Percentiles rank a stretch among this genome's conserved stretches.
phyloP scores from a whole-genome alignment of 2,329 filamentous ascomycete genomes.

The Hypoxylon sp. region DNA sequence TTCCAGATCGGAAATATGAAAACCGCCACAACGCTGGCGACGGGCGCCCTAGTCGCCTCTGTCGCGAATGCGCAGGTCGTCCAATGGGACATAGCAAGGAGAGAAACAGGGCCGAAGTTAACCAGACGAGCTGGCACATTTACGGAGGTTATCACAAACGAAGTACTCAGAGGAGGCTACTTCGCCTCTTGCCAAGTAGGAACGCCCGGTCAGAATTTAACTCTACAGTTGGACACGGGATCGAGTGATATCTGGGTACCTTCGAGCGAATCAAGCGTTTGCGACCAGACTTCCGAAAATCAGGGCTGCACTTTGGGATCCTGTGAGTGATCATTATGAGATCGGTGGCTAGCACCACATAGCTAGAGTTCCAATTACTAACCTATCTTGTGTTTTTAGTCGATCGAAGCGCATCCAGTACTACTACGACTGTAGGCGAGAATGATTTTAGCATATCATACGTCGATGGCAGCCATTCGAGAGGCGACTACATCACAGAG shows the following conservation, averaged over 20 bases:
- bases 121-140: conserved; percentile 58
- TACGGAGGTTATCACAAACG: conserved; percentile 62
- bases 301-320: conserved; percentile 61
- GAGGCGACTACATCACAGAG: conserved; percentile 72
- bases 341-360: neutral
- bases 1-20: conserved; percentile 47
- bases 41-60: conserved; percentile 51
- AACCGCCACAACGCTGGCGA: conserved; percentile 45
- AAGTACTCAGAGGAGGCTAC: conserved; percentile 64
- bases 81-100: conserved; percentile 64
- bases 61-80: conserved; percentile 58
- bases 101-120: conserved; percentile 53
- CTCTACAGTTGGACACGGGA: conserved; percentile 74
- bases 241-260: conserved; percentile 77
- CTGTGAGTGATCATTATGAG: conserved; percentile 57
- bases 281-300: conserved; percentile 49
- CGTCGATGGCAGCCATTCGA: conserved; percentile 70
- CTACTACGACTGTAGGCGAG: conserved; percentile 61
- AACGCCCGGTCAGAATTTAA: conserved; percentile 69
- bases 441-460: conserved; percentile 71
- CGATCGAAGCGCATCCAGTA: conserved; percentile 61
- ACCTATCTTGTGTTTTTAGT: conserved; percentile 57
- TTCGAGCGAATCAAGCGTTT: conserved; percentile 57
- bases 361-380: conserved; percentile 36
- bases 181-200: conserved; percentile 71